phyloP scores from a whole-genome alignment of 176 grass and related monocot genomes.

The Carex kokanica region DNA sequence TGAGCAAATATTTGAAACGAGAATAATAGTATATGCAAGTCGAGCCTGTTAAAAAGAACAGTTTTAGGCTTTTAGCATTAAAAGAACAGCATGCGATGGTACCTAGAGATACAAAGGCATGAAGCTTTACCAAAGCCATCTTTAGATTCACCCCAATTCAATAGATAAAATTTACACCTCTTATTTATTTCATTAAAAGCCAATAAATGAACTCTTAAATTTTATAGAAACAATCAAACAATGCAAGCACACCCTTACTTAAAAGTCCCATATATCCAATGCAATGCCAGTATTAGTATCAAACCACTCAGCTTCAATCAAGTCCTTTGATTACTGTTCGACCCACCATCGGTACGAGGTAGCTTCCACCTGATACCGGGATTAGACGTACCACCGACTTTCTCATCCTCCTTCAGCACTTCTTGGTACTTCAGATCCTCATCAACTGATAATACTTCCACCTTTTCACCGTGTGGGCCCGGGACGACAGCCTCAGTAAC shows the following conservation, averaged over 20 bases:
- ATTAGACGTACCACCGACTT: slow-evolving; percentile 12
- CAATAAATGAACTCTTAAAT: slow-evolving; percentile 1
- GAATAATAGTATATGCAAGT: background rate
- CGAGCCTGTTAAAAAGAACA: background rate
- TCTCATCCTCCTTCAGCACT: slow-evolving; percentile 37
- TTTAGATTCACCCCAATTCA: background rate
- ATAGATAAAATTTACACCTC: background rate
- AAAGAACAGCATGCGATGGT: background rate
- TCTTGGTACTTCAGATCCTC: slow-evolving; percentile 66
- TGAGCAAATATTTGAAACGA: background rate
- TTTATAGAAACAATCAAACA: background rate
- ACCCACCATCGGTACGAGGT: background rate
- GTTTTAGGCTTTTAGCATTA: background rate
- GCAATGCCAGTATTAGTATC: background rate
- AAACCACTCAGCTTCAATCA: background rate
- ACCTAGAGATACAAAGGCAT: background rate
- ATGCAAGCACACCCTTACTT: background rate
- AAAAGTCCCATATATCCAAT: background rate
- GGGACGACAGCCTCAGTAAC: slow-evolving; percentile 42
- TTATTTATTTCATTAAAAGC: slow-evolving; percentile 5
- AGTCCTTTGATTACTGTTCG: background rate
- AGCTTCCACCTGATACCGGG: background rate
- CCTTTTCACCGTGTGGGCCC: slow-evolving; percentile 31
- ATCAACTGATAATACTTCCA: slow-evolving; percentile 37
- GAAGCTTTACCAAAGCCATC: background rate